A percentile compares a stretch with the other conserved stretches of the same genome.
These are phyloP conservation scores for Hymenoscyphus scutula DNA, from an alignment of 2,329 filamentous ascomycete genomes.

Conservation along the genomic window DNA sequence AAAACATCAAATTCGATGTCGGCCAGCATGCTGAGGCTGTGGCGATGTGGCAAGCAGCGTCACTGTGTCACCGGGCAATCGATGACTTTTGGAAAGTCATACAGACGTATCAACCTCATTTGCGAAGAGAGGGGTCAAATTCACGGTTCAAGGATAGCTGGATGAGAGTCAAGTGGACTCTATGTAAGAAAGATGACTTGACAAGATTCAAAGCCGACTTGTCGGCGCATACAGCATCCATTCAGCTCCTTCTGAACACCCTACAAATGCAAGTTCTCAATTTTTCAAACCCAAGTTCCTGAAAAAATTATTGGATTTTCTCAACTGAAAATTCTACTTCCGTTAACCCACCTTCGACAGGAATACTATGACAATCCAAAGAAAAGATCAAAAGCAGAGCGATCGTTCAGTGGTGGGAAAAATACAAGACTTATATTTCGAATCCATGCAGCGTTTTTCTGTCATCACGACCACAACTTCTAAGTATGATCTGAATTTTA, in stretches of 20 bases:
- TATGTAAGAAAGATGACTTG: slow-evolving; percentile 34
- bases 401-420: not conserved
- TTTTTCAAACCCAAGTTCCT: not conserved
- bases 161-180: slow-evolving; percentile 33
- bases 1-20: slow-evolving; percentile 29
- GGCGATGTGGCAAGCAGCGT: slow-evolving; percentile 28
- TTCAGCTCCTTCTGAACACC: slow-evolving; percentile 1
- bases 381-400: not conserved
- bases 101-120: slow-evolving; percentile 31
- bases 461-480: not conserved
- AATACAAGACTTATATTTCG: slow-evolving; percentile 24
- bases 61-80: slow-evolving; percentile 32
- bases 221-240: slow-evolving; percentile 20
- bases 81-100: slow-evolving; percentile 30
- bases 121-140: slow-evolving; percentile 15
- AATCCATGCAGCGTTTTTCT: slow-evolving; percentile 21
- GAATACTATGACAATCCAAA: not conserved
- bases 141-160: slow-evolving; percentile 24
- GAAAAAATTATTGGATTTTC: too few species aligned
- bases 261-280: slow-evolving; percentile 6
- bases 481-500: not conserved
- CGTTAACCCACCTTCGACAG: not conserved
- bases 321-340: not conserved
- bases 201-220: slow-evolving; percentile 29
- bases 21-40: slow-evolving; percentile 23